These are phyloP conservation scores for Eleusine coracana DNA, from an alignment of 176 grass and related monocot species.

Conservation along the genomic window DNA sequence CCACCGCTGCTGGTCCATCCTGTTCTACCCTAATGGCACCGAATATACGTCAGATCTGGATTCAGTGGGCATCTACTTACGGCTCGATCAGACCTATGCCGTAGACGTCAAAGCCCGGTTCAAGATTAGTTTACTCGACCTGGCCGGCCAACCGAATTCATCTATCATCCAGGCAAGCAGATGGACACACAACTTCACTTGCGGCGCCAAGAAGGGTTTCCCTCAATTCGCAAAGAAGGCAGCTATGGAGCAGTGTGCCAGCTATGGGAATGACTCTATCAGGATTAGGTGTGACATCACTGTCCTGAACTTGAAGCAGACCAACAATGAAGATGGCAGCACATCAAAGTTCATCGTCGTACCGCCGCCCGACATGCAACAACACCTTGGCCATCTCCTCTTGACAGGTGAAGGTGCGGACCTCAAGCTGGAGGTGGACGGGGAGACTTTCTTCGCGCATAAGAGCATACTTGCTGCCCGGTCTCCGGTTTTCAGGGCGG, in stretches of 20 bases:
- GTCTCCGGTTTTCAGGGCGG: slow-evolving; percentile 39
- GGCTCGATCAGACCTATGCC: background rate
- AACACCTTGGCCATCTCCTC: slow-evolving; percentile 21
- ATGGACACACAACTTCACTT: background rate
- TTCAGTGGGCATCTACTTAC: background rate
- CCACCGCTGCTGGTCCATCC: background rate
- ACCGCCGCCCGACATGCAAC: slow-evolving; percentile 20
- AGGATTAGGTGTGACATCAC: background rate
- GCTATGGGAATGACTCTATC: background rate
- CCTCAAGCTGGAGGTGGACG: slow-evolving; percentile 38
- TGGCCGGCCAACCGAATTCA: rapidly evolving
- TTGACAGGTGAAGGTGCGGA: background rate
- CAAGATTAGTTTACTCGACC: background rate
- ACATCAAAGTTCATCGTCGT: background rate
- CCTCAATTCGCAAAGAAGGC: background rate
- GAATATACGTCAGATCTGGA: rapidly evolving
- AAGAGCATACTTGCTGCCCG: slow-evolving; percentile 39
- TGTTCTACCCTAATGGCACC: background rate
- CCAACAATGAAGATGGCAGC: background rate
- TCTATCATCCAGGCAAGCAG: background rate
- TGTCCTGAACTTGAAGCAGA: background rate
- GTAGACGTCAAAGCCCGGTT: background rate
- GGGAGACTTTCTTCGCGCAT: slow-evolving; percentile 31
- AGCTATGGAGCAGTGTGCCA: background rate
- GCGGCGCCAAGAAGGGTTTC: background rate